A percentile compares a stretch with the other conserved stretches of the same genome.
Conservation (phyloP, 2,329 filamentous ascomycete species). For the Pseudogymnoascus sp. region DNA sequence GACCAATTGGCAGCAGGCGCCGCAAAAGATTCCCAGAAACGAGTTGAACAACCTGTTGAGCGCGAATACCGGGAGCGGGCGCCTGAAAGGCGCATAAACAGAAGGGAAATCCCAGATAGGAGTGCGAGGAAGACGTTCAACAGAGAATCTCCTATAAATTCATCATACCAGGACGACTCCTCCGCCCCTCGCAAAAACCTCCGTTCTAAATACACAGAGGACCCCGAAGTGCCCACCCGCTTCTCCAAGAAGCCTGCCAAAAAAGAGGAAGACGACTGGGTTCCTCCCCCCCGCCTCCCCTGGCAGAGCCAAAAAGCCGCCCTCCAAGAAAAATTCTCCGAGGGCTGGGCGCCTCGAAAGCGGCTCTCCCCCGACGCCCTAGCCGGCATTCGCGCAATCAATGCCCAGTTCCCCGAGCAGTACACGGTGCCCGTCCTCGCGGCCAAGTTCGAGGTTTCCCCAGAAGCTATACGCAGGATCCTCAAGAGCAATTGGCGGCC, state of each 20-base stretch:
- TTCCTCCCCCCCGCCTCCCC: conserved; percentile 31
- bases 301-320: conserved; percentile 75
- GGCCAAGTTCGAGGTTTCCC: conserved; percentile 72
- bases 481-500: conserved; percentile 71
- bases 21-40: not conserved
- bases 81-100: not conserved
- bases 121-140: not conserved
- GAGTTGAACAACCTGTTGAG: not conserved
- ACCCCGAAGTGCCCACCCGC: not conserved
- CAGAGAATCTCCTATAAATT: not conserved
- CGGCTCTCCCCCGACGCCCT: conserved; percentile 85
- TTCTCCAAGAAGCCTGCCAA: not conserved
- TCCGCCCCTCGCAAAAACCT: not conserved
- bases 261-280: conserved; percentile 13
- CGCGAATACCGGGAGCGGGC: not conserved
- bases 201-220: not conserved
- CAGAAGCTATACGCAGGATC: conserved; percentile 81
- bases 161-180: not conserved
- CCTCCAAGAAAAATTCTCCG: conserved; percentile 68
- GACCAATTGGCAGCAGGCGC: conserved; percentile 2
- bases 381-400: conserved; percentile 77
- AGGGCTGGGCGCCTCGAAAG: conserved; percentile 76
- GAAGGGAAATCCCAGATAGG: not conserved
- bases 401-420: conserved; percentile 64
- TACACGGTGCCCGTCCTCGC: conserved; percentile 71